Evolutionary conservation across 2,329 filamentous ascomycete species (phyloP), one percentile per base, ranked within the genome.

Genomic region (Alternaria solani): DNA sequence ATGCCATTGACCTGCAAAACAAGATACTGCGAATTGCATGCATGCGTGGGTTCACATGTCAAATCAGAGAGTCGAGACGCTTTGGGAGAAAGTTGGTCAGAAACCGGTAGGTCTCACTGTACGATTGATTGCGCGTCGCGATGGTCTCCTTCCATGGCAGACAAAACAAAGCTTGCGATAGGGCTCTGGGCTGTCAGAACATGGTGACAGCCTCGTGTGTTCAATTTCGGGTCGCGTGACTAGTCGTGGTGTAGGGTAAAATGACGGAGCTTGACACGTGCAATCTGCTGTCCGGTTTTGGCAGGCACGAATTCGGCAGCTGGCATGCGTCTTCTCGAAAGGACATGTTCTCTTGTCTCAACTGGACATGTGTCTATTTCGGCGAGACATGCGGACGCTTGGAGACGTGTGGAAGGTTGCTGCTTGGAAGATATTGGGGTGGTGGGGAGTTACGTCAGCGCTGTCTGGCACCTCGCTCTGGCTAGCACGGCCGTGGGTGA

Each of bases 1-100:
- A 78, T 70, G 9, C 77, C 65, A 53, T 84, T 84, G 66, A 84
- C 68, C n/a, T 11, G 9, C 9, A 30, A 12, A 39, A n/a, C n/a
- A 18, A 3, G 8, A 20, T 20, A 20, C 16, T 39, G 38, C n/a
- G 20, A 20, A 39, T 20, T 39, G 38, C 38, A 18, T 39, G 38
- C 32, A 34, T 34, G 32, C 32, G 11, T 34, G 32, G 12, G 6
- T 34, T 34, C 12, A 16, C 32, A 3, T 34, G 38, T n/a, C 38
- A 39, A 9, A 20, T 20, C 12, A 14, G 39, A 42, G 11, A 4
- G 20, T 42, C 2, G 44, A 32, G 18, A 5, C 1, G n/a, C 4
- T 47, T 47, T 8, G 32, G 8, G 28, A 14, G 28, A 18, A 23
- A 47, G 4, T 18, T 34, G 14, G 11, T 28, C 30, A 30, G 32